phyloP scores from a whole-genome alignment of 805 yeast genomes.

The Candida yuanshanica region DNA sequence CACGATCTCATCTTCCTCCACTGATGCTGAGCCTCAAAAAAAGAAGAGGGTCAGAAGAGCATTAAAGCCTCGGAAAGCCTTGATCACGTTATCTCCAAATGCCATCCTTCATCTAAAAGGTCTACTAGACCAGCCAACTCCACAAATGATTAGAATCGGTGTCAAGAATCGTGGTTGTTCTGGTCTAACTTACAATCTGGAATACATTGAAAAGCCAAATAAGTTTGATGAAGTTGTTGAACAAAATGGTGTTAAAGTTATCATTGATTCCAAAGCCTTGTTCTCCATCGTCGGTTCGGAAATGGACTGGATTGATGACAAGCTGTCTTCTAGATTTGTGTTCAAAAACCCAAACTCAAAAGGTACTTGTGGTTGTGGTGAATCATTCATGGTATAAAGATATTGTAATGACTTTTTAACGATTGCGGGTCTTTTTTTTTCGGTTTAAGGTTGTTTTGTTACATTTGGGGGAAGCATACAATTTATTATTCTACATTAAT shows the following conservation, averaged over 20 bases:
- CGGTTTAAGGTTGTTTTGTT: neutral
- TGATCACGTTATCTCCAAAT: constrained; percentile 69
- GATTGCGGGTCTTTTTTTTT: neutral
- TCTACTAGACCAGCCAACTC: constrained; percentile 74
- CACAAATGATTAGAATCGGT: constrained; percentile 85
- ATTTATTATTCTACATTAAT: neutral
- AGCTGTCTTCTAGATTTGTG: constrained; percentile 80
- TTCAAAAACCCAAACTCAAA: constrained; percentile 95
- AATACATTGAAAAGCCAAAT: constrained; percentile 86
- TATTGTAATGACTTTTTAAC: neutral
- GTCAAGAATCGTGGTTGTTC: constrained; percentile 97
- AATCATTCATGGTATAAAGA: constrained; percentile 85
- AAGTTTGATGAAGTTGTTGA: constrained; percentile 90
- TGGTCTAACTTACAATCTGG: constrained; percentile 86
- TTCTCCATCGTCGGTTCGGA: constrained; percentile 94
- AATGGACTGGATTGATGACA: constrained; percentile 98
- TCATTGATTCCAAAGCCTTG: constrained; percentile 92
- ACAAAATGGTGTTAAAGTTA: constrained; percentile 89
- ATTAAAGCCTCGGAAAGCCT: constrained; percentile 83
- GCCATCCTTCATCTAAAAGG: constrained; percentile 70
- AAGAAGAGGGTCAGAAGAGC: constrained; percentile 50
- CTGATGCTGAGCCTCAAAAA: constrained; percentile 18
- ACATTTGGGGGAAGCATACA: neutral
- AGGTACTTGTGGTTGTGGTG: constrained; percentile 99
- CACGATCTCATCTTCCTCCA: too few relatives aligned